Percentiles rank a stretch among this genome's conserved stretches.
Evolutionary conservation across 2,329 filamentous ascomycete genomes (phyloP).

Genomic region (Cordyceps militaris): DNA sequence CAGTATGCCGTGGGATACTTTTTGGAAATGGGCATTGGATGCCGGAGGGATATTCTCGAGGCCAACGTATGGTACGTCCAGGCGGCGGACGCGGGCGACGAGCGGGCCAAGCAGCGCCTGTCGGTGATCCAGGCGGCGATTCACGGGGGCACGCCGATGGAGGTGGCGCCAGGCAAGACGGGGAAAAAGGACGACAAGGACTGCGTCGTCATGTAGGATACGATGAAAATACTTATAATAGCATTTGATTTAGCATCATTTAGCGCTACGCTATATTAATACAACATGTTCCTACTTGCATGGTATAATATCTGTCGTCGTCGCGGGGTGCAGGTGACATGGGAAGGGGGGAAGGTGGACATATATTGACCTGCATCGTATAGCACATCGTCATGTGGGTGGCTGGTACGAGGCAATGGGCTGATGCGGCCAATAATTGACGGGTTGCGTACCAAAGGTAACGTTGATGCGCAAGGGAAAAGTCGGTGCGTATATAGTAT

Average conservation of each 20-base stretch:
- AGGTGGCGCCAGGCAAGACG: conserved; percentile 44
- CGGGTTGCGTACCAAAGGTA: too few relatives aligned
- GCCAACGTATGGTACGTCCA: conserved; percentile 98
- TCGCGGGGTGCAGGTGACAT: conserved; percentile 1
- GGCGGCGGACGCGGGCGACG: conserved; percentile 86
- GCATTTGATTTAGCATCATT: conserved; percentile 10
- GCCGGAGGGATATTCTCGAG: conserved; percentile 86
- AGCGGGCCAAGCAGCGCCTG: conserved; percentile 79
- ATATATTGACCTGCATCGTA: not conserved
- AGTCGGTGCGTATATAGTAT: too few relatives aligned
- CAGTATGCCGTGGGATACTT: conserved; percentile 96
- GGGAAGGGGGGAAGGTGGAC: not conserved
- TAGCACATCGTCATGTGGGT: not conserved
- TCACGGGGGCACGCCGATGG: conserved; percentile 48
- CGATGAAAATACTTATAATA: conserved; percentile 4
- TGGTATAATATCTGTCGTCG: not conserved
- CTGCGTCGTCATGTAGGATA: conserved; percentile 47
- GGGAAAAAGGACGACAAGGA: conserved; percentile 45
- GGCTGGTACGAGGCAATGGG: not conserved
- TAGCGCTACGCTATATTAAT: conserved; percentile 12
- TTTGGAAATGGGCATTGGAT: conserved; percentile 97
- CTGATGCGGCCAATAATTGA: not conserved
- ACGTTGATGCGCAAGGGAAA: too few relatives aligned
- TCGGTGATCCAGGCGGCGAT: conserved; percentile 82
- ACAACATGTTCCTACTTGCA: not conserved